phyloP scores from a whole-genome alignment of 495 filamentous ascomycete genomes.

The Tetracladium marchalianum region DNA sequence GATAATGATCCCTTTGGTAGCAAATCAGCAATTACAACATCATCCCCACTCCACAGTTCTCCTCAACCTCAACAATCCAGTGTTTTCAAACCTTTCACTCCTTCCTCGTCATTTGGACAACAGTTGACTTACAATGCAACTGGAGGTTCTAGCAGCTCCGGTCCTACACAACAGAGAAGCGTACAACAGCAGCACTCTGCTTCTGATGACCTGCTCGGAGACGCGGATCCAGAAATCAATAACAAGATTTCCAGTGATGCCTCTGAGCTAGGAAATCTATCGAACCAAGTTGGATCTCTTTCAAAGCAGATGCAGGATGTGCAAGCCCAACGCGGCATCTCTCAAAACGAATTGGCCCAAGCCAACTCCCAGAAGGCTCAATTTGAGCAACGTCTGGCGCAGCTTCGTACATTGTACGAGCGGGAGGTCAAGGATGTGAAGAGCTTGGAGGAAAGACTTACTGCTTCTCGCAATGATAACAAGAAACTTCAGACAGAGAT shows the following conservation, averaged over 20 bases:
- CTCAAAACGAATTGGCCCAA: conserved; percentile 70
- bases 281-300: conserved; percentile 84
- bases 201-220: conserved; percentile 87
- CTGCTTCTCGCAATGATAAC: conserved; percentile 63
- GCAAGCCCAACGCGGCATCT: conserved; percentile 64
- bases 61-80: conserved; percentile 37
- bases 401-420: conserved; percentile 80
- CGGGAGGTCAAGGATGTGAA: conserved; percentile 83
- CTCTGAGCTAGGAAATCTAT: conserved; percentile 89
- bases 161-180: conserved; percentile 24
- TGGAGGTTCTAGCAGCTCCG: conserved; percentile 53
- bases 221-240: conserved; percentile 81
- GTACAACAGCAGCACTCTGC: conserved; percentile 38
- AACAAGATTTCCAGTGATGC: conserved; percentile 83
- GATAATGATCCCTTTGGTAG: conserved; percentile 49
- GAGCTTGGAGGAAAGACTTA: conserved; percentile 72
- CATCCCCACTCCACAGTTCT: conserved; percentile 34
- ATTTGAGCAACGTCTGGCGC: conserved; percentile 76
- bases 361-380: conserved; percentile 78
- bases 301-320: conserved; percentile 91
- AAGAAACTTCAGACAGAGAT: conserved; percentile 74
- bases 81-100: conserved; percentile 82
- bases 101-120: conserved; percentile 83
- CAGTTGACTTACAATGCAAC: conserved; percentile 68
- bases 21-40: conserved; percentile 35